Evolutionary conservation across 2,329 filamentous ascomycete species (phyloP), one percentile per base, ranked within the genome.

Genomic region (Trichoderma sp.): DNA sequence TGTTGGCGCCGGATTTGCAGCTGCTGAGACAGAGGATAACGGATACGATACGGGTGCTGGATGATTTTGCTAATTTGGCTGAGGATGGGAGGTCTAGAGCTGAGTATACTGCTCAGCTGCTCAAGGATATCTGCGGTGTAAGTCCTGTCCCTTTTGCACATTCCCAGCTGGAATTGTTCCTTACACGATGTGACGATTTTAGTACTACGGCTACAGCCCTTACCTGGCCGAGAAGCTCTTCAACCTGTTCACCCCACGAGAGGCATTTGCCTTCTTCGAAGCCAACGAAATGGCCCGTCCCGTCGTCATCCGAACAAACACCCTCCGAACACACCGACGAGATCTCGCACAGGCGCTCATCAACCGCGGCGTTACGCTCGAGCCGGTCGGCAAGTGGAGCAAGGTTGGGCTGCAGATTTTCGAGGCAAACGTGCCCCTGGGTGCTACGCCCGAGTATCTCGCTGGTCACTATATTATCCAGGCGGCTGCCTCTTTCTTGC

Each of bases 201-300:
- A 69, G 68, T 99, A 99, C 84, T 99, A 99, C 78, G 94, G 94
- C 69, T 99, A 99, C 83, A 96, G 92, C 4, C 88, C 91, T 42
- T 98, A 91, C 81, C 86, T 99, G n/a, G 95, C 94, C 5, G 92
- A 97, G 80, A 99, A 98, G 84, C 89, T 99, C 17, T 93, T 94
- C 82, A 90, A 91, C 76, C 88, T 99, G 7, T 98, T 99, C 81
- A 89, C 93, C 1, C 92, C 95, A 0, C 90, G 91, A 73, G 95
- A 99, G 82, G 95, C 95, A 0, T 96, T 98, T 73, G 94, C 94
- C 65, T 99, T 99, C 81, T 98, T 99, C 82, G 95, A 99, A 82
- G 94, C 94, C 74, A 99, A 99, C 88, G 95, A 99, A 82, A 93
- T 92, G 32, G 89, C 93, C 15, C 89, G 95, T 61, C 95, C 95